These are phyloP conservation scores for Rhypophila decipiens DNA, from an alignment of 495 filamentous ascomycete genomes.

Conservation along the genomic window DNA sequence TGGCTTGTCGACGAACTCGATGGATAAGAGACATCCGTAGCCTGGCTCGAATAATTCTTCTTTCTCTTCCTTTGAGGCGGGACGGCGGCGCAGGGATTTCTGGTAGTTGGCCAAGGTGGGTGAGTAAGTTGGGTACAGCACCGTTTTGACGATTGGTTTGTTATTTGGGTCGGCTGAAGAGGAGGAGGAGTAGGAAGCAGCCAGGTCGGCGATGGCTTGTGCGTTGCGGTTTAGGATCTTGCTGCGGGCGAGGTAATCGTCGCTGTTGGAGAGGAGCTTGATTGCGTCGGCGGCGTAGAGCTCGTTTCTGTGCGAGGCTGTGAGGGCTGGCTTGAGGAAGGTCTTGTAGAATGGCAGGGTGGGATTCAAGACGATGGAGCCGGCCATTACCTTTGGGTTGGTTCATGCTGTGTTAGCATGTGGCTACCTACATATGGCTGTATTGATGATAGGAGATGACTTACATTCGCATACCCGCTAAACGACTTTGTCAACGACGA, in stretches of 20 bases:
- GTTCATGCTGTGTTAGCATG: not conserved
- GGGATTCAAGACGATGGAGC: conserved; percentile 36
- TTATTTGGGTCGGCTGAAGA: too few species aligned
- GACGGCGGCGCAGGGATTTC: conserved; percentile 28
- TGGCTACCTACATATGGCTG: not conserved
- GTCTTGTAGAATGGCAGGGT: conserved; percentile 18
- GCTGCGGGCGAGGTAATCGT: conserved; percentile 33
- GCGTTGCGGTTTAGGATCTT: conserved; percentile 39
- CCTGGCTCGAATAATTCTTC: conserved; percentile 30
- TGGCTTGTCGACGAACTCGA: conserved; percentile 34
- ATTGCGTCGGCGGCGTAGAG: conserved; percentile 34
- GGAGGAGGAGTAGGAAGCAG: conserved; percentile 16
- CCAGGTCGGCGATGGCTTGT: conserved; percentile 25
- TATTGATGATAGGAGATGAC: conserved; percentile 23
- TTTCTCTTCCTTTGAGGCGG: conserved; percentile 22
- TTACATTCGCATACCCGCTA: conserved; percentile 45
- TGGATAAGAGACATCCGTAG: conserved; percentile 32
- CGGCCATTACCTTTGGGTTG: conserved; percentile 41
- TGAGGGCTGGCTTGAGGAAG: conserved; percentile 22
- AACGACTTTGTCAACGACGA: conserved; percentile 47
- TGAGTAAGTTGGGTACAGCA: conserved; percentile 38
- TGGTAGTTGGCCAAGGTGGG: conserved; percentile 26
- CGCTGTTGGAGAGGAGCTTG: conserved; percentile 35
- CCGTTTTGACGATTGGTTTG: conserved; percentile 24
- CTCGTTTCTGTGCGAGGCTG: conserved; percentile 29